Percentiles rank a stretch among this genome's conserved stretches.
These are phyloP conservation scores for Wallacemonas sp. DNA, from an alignment of 208 protist genomes.

Conservation along the genomic window DNA sequence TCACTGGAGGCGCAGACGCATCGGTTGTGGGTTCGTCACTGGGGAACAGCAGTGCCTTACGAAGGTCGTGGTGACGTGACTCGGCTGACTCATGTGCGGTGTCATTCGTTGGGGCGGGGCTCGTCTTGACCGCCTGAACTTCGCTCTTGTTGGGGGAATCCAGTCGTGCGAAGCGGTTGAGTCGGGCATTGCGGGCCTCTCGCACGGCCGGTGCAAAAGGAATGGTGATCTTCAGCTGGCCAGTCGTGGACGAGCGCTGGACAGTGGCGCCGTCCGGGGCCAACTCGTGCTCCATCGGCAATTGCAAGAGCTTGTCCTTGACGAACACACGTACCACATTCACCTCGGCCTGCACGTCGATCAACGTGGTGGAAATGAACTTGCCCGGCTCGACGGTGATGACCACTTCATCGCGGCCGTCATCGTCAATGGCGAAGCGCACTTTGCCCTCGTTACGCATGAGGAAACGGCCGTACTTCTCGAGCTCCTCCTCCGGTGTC, in stretches of 20 bases:
- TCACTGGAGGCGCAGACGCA: background rate
- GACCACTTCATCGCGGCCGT: conserved; percentile 41
- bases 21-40: background rate
- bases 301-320: conserved; percentile 94
- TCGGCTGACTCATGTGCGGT: too few relatives aligned
- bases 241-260: conserved; percentile 74
- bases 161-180: background rate
- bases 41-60: conserved; percentile 2
- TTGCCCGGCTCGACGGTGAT: conserved; percentile 88
- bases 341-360: conserved; percentile 93
- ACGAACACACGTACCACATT: conserved; percentile 86
- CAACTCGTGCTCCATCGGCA: conserved; percentile 88
- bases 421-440: conserved; percentile 77
- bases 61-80: background rate
- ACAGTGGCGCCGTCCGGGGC: conserved; percentile 51
- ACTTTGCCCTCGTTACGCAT: conserved; percentile 93
- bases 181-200: conserved; percentile 19
- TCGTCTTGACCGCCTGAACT: background rate
- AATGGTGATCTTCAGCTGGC: conserved; percentile 80
- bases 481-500: conserved; percentile 84
- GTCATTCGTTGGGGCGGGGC: too few relatives aligned
- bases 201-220: conserved; percentile 54
- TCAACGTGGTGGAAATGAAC: conserved; percentile 93
- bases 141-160: background rate
- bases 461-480: conserved; percentile 86